Conservation (phyloP, 2,329 filamentous ascomycete genomes). For the Samsoniella hepiali region DNA sequence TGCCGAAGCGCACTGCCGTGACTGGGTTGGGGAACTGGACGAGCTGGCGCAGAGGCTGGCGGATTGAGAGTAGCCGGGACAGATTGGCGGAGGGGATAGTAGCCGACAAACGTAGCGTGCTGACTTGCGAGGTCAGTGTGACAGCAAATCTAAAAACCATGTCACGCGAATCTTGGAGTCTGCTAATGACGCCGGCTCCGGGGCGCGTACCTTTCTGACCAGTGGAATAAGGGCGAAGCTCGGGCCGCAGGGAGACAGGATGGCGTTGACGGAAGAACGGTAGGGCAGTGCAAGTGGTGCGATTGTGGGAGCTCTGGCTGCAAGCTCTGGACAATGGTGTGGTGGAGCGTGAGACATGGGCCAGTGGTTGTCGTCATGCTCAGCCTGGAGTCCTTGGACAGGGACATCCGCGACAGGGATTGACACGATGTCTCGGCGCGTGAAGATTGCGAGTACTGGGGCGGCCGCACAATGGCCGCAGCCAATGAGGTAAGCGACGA, state of each 20-base stretch:
- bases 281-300: background rate
- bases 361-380: constrained; percentile 8
- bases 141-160: background rate
- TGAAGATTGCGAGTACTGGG: background rate
- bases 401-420: background rate
- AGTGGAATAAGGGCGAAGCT: background rate
- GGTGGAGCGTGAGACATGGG: background rate
- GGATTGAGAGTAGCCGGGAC: background rate
- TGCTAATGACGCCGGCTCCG: background rate
- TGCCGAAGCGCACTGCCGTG: no score
- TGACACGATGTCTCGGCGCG: constrained; percentile 1
- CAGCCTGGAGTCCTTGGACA: background rate
- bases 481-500: background rate
- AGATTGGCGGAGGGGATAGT: background rate
- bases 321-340: background rate
- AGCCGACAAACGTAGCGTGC: background rate
- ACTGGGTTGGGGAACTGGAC: no score
- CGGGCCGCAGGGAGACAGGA: background rate
- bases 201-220: background rate
- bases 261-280: constrained; percentile 1
- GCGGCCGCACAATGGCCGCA: background rate
- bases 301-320: background rate
- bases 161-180: background rate
- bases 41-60: background rate
- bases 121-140: background rate